Conservation (phyloP, 2,329 filamentous ascomycete species). For the Zelopaecilomyces penicillatus region DNA sequence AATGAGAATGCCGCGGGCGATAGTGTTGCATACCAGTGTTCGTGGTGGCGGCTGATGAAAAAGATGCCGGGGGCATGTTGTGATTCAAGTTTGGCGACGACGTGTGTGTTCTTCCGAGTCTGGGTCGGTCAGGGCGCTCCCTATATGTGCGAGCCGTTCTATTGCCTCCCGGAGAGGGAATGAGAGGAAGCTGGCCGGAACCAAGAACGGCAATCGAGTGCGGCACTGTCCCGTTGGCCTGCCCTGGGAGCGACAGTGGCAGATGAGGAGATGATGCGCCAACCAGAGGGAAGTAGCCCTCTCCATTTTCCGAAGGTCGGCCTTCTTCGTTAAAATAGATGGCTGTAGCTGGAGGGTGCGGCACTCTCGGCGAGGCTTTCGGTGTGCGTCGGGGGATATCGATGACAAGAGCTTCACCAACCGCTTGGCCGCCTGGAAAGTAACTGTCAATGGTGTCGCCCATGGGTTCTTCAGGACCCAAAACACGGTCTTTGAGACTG, state of each 20-base stretch:
- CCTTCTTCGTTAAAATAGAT: conserved; percentile 55
- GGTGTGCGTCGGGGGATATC: conserved; percentile 78
- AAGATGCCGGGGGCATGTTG: conserved; percentile 32
- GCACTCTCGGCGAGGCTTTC: conserved; percentile 63
- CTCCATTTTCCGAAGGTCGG: conserved; percentile 58
- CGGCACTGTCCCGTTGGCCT: conserved; percentile 24
- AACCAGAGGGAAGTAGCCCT: conserved; percentile 76
- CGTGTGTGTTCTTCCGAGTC: conserved; percentile 63
- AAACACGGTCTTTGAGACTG: conserved; percentile 52
- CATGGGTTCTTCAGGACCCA: conserved; percentile 84
- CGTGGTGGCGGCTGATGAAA: conserved; percentile 21
- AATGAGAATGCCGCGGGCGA: conserved; percentile 35
- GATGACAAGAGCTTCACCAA: conserved; percentile 86
- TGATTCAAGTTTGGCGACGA: conserved; percentile 65
- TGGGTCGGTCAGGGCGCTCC: conserved; percentile 50
- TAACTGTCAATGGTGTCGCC: conserved; percentile 68
- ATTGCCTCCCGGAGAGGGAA: conserved; percentile 74
- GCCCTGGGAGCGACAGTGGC: conserved; percentile 30
- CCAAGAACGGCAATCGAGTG: conserved; percentile 73
- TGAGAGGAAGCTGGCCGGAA: conserved; percentile 68
- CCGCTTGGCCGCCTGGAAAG: conserved; percentile 77
- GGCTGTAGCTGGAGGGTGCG: conserved; percentile 32
- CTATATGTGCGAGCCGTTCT: conserved; percentile 43
- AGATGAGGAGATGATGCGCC: conserved; percentile 33
- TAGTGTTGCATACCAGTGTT: conserved; percentile 26